phyloP scores from a whole-genome alignment of 345 rosid genomes.

The Angophora floribunda region DNA sequence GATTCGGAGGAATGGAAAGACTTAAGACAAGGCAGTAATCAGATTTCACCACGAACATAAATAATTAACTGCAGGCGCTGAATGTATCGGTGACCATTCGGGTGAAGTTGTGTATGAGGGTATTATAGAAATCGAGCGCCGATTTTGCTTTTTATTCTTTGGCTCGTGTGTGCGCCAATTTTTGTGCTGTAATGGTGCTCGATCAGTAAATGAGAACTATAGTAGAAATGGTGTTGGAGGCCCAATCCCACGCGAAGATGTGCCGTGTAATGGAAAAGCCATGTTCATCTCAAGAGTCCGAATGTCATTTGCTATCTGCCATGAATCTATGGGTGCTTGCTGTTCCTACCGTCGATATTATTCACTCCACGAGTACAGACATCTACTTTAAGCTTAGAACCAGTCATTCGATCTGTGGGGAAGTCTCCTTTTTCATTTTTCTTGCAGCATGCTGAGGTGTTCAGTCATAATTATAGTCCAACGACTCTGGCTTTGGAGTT shows the following conservation, averaged over 20 bases:
- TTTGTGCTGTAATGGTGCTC: slow-evolving; percentile 1
- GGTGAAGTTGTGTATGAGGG: neutral
- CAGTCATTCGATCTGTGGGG: neutral
- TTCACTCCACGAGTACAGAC: neutral
- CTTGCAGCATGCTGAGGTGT: neutral
- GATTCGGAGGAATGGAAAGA: slow-evolving; percentile 16
- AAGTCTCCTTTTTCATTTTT: neutral
- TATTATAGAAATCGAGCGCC: neutral
- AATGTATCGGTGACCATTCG: neutral
- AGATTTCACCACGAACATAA: neutral
- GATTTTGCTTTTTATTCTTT: neutral
- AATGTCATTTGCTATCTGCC: neutral
- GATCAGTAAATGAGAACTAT: neutral
- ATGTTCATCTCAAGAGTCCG: neutral
- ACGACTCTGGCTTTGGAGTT: neutral
- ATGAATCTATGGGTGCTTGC: neutral
- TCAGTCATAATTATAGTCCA: neutral
- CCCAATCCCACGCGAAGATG: neutral
- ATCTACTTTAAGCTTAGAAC: neutral
- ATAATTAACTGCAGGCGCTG: neutral
- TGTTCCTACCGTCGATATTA: neutral
- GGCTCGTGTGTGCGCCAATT: neutral
- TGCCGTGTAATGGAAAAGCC: neutral
- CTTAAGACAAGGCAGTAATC: neutral
- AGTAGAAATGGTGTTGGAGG: neutral